Percentiles rank a stretch among this genome's conserved stretches.
phyloP scores from a whole-genome alignment of 208 protist species.

The Phytomonas sp. region DNA sequence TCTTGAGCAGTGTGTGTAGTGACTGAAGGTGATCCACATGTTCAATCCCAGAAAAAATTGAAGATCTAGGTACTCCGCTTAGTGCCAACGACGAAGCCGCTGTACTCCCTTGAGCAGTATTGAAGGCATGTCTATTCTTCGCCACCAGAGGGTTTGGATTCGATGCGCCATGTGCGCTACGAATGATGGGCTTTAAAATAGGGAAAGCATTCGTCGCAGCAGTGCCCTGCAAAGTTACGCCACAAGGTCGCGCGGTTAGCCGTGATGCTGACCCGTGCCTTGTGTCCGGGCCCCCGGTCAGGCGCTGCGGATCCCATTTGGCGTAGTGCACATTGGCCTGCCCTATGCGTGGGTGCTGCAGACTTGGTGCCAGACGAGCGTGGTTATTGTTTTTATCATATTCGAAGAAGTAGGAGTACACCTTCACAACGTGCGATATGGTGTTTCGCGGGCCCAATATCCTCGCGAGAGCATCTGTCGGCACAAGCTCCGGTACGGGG shows the following conservation, averaged over 20 bases:
- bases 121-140: background rate
- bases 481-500: conserved; percentile 33
- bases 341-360: conserved; percentile 38
- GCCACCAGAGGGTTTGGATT: background rate
- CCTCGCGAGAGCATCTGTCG: conserved; percentile 41
- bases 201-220: conserved; percentile 16
- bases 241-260: background rate
- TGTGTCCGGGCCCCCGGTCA: background rate
- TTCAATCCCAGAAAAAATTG: background rate
- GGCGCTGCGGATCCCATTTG: background rate
- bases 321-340: conserved; percentile 47
- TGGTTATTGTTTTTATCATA: conserved; percentile 19
- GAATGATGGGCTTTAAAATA: conserved; percentile 13
- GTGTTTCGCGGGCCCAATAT: conserved; percentile 37
- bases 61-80: background rate
- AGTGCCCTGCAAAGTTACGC: conserved; percentile 12
- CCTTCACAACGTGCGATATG: conserved; percentile 42
- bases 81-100: background rate
- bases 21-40: background rate
- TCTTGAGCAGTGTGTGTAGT: background rate
- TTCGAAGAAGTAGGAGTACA: conserved; percentile 75
- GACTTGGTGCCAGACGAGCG: conserved; percentile 32
- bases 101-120: background rate
- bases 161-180: background rate
- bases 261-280: background rate